phyloP scores from a whole-genome alignment of 2,329 filamentous ascomycete genomes.

The Aspergillus caelatus region DNA sequence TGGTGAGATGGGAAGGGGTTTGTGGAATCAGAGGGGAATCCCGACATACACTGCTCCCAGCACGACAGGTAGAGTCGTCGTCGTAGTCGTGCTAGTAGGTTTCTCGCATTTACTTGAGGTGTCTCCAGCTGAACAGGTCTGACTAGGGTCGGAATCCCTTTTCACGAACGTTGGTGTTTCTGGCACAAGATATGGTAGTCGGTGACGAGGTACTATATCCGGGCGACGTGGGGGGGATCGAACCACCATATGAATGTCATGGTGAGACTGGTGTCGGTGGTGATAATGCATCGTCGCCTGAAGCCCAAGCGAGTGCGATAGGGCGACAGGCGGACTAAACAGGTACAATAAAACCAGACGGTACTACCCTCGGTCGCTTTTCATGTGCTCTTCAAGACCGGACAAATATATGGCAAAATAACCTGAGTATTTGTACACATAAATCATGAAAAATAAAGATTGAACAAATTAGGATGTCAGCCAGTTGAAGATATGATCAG shows the following conservation, averaged over 20 bases:
- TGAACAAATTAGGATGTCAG: background rate
- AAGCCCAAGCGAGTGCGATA: slow-evolving; percentile 1
- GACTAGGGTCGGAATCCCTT: slow-evolving; percentile 26
- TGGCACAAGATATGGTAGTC: slow-evolving; percentile 24
- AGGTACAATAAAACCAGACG: background rate
- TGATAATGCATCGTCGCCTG: slow-evolving; percentile 27
- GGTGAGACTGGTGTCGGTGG: slow-evolving; percentile 28
- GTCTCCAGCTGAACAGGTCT: slow-evolving; percentile 27
- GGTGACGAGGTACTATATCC: slow-evolving; percentile 30
- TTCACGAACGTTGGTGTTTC: slow-evolving; percentile 31
- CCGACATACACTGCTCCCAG: slow-evolving; percentile 69
- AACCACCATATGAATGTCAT: slow-evolving; percentile 28
- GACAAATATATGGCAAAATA: background rate
- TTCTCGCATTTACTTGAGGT: slow-evolving; percentile 58
- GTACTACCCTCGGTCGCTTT: background rate
- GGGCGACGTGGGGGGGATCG: slow-evolving; percentile 25
- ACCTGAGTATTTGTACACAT: slow-evolving; percentile 3
- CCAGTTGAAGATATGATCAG: background rate
- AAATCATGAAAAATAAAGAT: background rate
- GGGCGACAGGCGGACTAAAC: background rate
- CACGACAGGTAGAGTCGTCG: slow-evolving; percentile 67
- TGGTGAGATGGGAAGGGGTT: background rate
- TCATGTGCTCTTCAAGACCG: background rate
- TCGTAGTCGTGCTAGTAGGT: slow-evolving; percentile 53
- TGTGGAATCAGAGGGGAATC: background rate